Conservation (phyloP, 176 grass and related monocot genomes). For the Lolium rigidum region DNA sequence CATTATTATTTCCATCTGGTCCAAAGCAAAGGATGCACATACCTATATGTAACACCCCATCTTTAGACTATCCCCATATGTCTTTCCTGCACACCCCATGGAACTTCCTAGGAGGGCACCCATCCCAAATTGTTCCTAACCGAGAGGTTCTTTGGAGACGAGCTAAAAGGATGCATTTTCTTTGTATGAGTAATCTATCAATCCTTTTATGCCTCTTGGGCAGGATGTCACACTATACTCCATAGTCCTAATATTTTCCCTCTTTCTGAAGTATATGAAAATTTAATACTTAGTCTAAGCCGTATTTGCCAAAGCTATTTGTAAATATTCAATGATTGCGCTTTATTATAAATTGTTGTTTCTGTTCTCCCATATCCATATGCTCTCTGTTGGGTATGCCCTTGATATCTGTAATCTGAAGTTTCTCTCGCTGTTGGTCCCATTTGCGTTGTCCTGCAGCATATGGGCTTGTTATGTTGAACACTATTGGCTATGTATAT, state of each 20-base stretch:
- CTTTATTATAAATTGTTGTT: constrained; percentile 6
- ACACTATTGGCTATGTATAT: constrained; percentile 97
- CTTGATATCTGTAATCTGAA: constrained; percentile 43
- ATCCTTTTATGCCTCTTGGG: no score
- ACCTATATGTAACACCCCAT: no score
- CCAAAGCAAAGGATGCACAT: constrained; percentile 24
- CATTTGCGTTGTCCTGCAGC: constrained; percentile 58
- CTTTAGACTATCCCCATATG: no score
- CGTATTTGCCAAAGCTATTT: constrained; percentile 19
- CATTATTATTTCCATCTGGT: constrained; percentile 9
- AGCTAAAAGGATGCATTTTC: no score
- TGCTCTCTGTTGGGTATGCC: constrained; percentile 2
- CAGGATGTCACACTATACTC: not conserved
- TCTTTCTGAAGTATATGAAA: constrained; percentile 19
- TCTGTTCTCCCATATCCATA: constrained; percentile 17
- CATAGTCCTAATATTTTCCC: constrained; percentile 9
- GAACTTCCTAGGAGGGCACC: no score
- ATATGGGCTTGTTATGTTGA: constrained; percentile 94
- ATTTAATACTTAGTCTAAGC: constrained; percentile 10
- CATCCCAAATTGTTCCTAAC: no score
- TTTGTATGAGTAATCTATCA: no score
- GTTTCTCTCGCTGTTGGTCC: constrained; percentile 35
- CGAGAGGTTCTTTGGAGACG: no score
- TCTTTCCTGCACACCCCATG: no score
- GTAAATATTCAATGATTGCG: not conserved